phyloP scores from a whole-genome alignment of 176 grass and related monocot genomes.

The Oryza meridionalis region DNA sequence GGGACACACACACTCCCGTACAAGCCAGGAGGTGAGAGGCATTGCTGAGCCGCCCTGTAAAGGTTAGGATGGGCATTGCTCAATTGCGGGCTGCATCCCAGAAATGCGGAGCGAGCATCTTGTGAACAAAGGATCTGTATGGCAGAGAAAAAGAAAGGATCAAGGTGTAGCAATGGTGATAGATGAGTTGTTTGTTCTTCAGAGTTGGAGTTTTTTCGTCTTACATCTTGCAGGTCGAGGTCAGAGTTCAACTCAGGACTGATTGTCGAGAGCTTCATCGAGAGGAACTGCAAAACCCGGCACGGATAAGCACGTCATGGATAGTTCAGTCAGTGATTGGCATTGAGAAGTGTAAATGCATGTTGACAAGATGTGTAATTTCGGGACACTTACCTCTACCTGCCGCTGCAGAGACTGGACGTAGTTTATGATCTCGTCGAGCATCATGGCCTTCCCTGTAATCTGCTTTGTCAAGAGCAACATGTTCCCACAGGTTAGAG shows the following conservation, averaged over 20 bases:
- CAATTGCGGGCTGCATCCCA: slow-evolving; percentile 44
- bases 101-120: slow-evolving; percentile 40
- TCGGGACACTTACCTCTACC: slow-evolving; percentile 64
- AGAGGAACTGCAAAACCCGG: slow-evolving; percentile 73
- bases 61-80: slow-evolving; percentile 55
- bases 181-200: not conserved
- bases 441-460: slow-evolving; percentile 96
- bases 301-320: not conserved
- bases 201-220: slow-evolving; percentile 14
- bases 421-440: slow-evolving; percentile 99
- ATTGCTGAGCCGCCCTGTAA: slow-evolving; percentile 42
- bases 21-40: slow-evolving; percentile 40
- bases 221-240: slow-evolving; percentile 77
- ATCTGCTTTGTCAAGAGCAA: slow-evolving; percentile 59
- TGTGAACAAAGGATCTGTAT: slow-evolving; percentile 61
- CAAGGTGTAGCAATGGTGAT: slow-evolving; percentile 1
- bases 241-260: slow-evolving; percentile 62
- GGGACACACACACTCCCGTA: slow-evolving; percentile 33
- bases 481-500: not conserved
- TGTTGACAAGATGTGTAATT: not conserved
- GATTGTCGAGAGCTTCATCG: slow-evolving; percentile 79
- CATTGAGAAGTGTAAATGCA: not conserved
- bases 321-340: slow-evolving; percentile 1
- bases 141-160: not conserved
- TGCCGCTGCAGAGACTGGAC: slow-evolving; percentile 94